Base-by-base conservation (phyloP, 2,329 filamentous ascomycete genomes). In the Neoscytalidium dimidiatum region DNA sequence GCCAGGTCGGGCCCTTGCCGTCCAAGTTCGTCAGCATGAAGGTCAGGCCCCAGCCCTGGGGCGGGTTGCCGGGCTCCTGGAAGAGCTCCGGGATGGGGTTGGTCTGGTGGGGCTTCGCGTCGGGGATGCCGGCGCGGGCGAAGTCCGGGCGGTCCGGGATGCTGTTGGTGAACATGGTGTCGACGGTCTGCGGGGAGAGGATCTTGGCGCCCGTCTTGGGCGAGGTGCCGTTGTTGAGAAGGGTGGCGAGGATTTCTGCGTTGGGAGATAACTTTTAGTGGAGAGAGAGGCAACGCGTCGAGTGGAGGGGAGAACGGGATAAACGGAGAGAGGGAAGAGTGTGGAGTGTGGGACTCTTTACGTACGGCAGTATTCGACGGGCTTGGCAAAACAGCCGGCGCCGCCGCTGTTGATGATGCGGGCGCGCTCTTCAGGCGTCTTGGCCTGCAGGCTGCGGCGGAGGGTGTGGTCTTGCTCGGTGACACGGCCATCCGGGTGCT, bases 81-180 rank as follows among this genome's bases (percentile, higher is more conserved):
- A 80, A 88, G 13, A 89, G 62, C 31, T 88, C 84, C 0, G 80
- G 75, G 1, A 83, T 67, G 0, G 74, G 71, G 68, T 85, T 84
- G 2, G 82, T 81, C 8, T 85, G 74, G 14, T 82, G 76, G 0
- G 81, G 81, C 67, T 85, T 86, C 0, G 83, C 76, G 1, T 80
- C 79, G 0, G 81, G 73, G 2, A 85, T 77, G 2, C 70, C 69
- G 66, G 79, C 35, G 0, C 83, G 78, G 1, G 80, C 79, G 64
- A 85, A 86, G 67, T 88, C 71, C 0, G 86, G 85, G 53, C 84
- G 81, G 1, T 82, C 66, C 0, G 84, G 80, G 58, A 89, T 83
- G 67, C 88, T 87, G 71, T 91, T 90, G 64, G 78, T 79, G 73
- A 88, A 90, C 85, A 91, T 89, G 33, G 84, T 75, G 13, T 88